These are phyloP conservation scores for Candida vaughaniae DNA, from an alignment of 805 yeast species.

Conservation along the genomic window DNA sequence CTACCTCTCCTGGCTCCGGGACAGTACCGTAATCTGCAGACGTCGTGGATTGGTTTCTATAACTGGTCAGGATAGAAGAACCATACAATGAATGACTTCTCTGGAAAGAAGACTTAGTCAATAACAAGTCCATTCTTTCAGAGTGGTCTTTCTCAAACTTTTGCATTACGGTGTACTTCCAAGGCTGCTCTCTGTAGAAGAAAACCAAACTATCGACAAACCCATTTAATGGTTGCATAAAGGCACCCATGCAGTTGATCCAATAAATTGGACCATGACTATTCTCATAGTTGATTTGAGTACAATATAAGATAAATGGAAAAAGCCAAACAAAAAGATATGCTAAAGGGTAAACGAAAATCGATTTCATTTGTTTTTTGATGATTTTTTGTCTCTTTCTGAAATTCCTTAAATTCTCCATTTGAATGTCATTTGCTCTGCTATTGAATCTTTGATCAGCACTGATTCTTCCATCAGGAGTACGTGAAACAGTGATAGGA, in stretches of 20 bases:
- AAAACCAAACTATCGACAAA: conserved; percentile 75
- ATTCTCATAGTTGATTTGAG: conserved; percentile 51
- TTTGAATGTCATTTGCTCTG: conserved; percentile 43
- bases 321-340: conserved; percentile 79
- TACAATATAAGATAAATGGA: conserved; percentile 67
- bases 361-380: conserved; percentile 72
- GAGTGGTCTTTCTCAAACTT: conserved; percentile 37
- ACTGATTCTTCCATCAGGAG: conserved; percentile 20
- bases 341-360: conserved; percentile 82
- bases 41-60: neutral
- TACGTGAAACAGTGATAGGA: neutral
- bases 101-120: conserved; percentile 5
- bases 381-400: conserved; percentile 63
- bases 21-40: conserved; percentile 2
- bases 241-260: conserved; percentile 66
- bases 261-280: conserved; percentile 55
- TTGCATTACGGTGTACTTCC: conserved; percentile 52
- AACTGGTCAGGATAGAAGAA: conserved; percentile 9
- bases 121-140: conserved; percentile 24
- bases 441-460: conserved; percentile 1
- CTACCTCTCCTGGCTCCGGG: neutral
- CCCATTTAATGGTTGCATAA: conserved; percentile 79
- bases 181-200: conserved; percentile 74
- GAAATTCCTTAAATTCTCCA: conserved; percentile 60
- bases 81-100: conserved; percentile 18